Percentiles rank a stretch among this genome's conserved stretches.
Evolutionary conservation across 208 protist species (phyloP).

Genomic region (Naegleria gruberi): DNA sequence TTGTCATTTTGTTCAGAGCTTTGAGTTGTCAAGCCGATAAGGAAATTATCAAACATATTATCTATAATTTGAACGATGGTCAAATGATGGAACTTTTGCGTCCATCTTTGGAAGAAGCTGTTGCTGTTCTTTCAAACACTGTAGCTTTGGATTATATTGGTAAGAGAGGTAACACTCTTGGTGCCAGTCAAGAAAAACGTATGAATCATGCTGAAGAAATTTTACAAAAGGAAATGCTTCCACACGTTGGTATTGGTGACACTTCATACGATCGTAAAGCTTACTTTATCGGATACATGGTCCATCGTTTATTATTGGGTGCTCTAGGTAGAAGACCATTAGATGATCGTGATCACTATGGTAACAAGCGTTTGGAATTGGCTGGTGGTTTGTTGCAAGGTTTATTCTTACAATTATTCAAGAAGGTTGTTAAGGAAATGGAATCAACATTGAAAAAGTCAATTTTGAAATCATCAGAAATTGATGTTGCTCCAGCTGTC

Average conservation of each 20-base stretch:
- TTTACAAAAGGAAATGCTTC: slow-evolving; percentile 75
- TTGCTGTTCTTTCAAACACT: slow-evolving; percentile 34
- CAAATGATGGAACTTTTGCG: slow-evolving; percentile 82
- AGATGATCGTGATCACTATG: slow-evolving; percentile 87
- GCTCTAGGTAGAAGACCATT: slow-evolving; percentile 61
- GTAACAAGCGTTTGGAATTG: slow-evolving; percentile 87
- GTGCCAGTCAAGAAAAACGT: slow-evolving; percentile 55
- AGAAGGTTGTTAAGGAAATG: slow-evolving; percentile 50
- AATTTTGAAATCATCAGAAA: neutral
- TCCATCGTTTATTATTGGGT: slow-evolving; percentile 64
- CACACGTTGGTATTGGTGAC: slow-evolving; percentile 78
- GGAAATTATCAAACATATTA: slow-evolving; percentile 88
- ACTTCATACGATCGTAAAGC: slow-evolving; percentile 67
- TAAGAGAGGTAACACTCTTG: slow-evolving; percentile 60
- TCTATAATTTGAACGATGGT: slow-evolving; percentile 68
- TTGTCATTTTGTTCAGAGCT: slow-evolving; percentile 92
- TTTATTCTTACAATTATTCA: slow-evolving; percentile 68
- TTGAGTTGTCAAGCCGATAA: slow-evolving; percentile 89
- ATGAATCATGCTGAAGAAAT: slow-evolving; percentile 86
- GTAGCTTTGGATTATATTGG: slow-evolving; percentile 94
- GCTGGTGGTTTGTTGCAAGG: slow-evolving; percentile 70
- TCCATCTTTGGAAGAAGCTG: slow-evolving; percentile 90
- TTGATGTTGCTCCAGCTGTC: neutral
- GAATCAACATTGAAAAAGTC: slow-evolving; percentile 29
- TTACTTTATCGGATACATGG: slow-evolving; percentile 76